Evolutionary conservation across 176 grass and related monocot genomes (phyloP), one percentile per base, ranked within the genome.

Genomic region (Avena atlantica): DNA sequence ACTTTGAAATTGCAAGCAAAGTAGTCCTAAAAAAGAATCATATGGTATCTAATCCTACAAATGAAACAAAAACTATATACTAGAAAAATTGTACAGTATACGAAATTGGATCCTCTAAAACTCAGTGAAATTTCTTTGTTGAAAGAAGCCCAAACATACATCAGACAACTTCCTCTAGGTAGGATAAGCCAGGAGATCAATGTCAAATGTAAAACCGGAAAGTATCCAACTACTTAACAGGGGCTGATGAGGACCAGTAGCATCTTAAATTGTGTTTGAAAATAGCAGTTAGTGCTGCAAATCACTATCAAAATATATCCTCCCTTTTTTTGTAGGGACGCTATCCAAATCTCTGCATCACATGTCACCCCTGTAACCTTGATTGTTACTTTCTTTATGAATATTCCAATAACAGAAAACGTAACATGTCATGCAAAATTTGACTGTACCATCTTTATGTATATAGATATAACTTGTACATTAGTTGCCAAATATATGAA

Each of bases 201-300:
- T 40, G 15, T 12, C 19, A 31, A 50, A 27, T 29, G 63, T 23
- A 70, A 56, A 45, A 69, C 20, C 34, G 52, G 51, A 81, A 85
- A 81, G 82, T 12, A 61, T 6, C 65, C 80, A 83, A 71, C 84
- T 21, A 42, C 51, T 51, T 37, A 19, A 13, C 24, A 63, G 44
- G 14, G 17, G 76, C 13, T 27, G 45, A 75, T 51, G 20, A 24
- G 17, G 13, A 78, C n/a, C 2, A 9, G 5, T 74, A 1, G 4
- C 68, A 75, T 36, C 40, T 63, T 13, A 84, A 74, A 42, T 48
- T 15, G 3, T 55, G 74, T 60, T 79, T 79, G 50, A 68, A 70
- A 70, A 75, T 58, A 59, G 15, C 56, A 80, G 45, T 11, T 73
- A 56, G 1, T 19, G 10, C 4, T 78, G 52, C 16, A n/a, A 29